These are phyloP conservation scores for Raphanus raphanistrum DNA, from an alignment of 345 rosid species.

Conservation along the genomic window DNA sequence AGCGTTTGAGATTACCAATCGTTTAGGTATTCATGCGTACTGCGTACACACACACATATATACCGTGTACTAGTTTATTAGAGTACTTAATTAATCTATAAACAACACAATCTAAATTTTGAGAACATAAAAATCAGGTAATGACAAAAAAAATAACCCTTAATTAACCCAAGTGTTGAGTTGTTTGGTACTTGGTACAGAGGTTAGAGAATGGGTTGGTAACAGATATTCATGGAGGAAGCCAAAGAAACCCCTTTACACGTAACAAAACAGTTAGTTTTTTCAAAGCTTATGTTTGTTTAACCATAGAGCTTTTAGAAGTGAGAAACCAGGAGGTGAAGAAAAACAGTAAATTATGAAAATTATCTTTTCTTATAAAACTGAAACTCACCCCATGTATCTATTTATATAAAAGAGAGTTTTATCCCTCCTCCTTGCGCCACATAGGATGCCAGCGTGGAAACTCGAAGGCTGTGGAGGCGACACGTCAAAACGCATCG, in stretches of 20 bases:
- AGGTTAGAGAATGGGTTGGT: constrained; percentile 21
- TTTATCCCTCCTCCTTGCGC: no score
- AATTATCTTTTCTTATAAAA: constrained; percentile 10
- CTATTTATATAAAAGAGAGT: no score
- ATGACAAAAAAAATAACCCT: background rate
- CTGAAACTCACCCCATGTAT: background rate
- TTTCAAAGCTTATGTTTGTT: background rate
- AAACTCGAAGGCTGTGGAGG: no score
- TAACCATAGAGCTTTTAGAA: constrained; percentile 2
- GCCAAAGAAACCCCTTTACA: background rate
- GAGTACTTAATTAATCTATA: background rate
- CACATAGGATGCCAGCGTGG: no score
- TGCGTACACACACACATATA: background rate
- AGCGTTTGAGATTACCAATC: constrained; percentile 9
- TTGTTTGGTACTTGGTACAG: constrained; percentile 7
- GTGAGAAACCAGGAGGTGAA: constrained; percentile 21
- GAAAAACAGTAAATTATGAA: constrained; percentile 26
- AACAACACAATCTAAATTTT: constrained; percentile 6
- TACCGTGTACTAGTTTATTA: background rate
- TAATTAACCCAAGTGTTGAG: background rate
- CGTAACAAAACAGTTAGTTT: background rate
- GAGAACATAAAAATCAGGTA: constrained; percentile 14
- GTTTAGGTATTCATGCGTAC: constrained; percentile 6
- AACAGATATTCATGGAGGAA: background rate
- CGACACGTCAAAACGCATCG: no score